Base-by-base conservation (phyloP, 1,139 yeast genomes). In the Hansenula lynferdii region DNA sequence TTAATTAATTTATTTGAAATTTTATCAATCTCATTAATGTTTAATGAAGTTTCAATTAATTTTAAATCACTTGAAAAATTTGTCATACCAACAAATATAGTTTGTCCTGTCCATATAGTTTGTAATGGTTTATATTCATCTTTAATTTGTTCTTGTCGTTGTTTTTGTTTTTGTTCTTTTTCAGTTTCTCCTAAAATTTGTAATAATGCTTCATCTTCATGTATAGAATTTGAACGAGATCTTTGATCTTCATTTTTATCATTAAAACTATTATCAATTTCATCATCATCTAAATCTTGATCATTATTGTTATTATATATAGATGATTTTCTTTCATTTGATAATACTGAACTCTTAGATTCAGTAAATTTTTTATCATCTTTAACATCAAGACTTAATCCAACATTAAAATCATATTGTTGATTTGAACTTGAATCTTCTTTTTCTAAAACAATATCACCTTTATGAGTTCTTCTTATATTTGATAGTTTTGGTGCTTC, bases 401-500 rank as follows among this genome's bases (percentile, higher is more conserved):
- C 64, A 35, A 51, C 50, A 39, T 50, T 52, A 40, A 50, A 50
- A 37, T 51, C 54, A 28, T 41, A 47, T 22, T 41, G 39, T 10
- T 58, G 51, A 44, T 48, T 48, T 43, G 62, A 74, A 47, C 69
- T 61, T n/a, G n/a, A n/a, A 37, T 70, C 72, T 31, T 67, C 72
- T 12, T 65, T 68, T 38, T 83, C 92, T 12, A 84, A 69, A 29
- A 84, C 60, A 51, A 85, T 92, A 45, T 87, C 96, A 23, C 96
- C 96, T 56, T 84, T 85, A 55, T 85, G 95, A 2, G 95, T 85
- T 51, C 86, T 68, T 49, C 89, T 70, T 40, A 85, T 78, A 37
- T 81, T 68, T 21, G 85, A 85, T 33, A 67, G 74, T 26, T 64
- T 69, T 25, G 73, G 75, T 32, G 66, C 74, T 34, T 78, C 77